Evolutionary conservation across 495 filamentous ascomycete species (phyloP).

Genomic region (Umbilicaria muhlenbergii): DNA sequence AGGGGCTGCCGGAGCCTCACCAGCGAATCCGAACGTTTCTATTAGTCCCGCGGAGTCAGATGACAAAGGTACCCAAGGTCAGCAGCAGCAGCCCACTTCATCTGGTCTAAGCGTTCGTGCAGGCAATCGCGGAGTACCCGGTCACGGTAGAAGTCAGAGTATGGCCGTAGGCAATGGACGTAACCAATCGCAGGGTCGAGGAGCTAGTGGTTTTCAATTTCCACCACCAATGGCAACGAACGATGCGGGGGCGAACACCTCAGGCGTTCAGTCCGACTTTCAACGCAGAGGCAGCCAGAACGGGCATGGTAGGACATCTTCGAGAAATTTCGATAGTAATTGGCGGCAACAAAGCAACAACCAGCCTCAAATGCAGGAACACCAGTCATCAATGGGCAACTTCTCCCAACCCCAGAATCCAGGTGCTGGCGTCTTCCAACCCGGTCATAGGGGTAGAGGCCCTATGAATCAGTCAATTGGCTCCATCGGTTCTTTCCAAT

Average conservation of each 20-base stretch:
- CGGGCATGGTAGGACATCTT: conserved; percentile 63
- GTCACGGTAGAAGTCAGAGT: conserved; percentile 52
- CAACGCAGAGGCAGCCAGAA: conserved; percentile 51
- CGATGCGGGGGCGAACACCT: conserved; percentile 35
- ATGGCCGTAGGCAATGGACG: conserved; percentile 49
- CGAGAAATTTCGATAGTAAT: conserved; percentile 92
- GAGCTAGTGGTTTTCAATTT: conserved; percentile 56
- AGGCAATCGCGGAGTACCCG: conserved; percentile 31
- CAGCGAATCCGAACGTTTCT: conserved; percentile 27
- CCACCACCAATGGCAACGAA: conserved; percentile 36
- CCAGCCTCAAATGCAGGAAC: conserved; percentile 34
- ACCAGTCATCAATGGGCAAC: conserved; percentile 42
- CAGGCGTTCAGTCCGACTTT: conserved; percentile 42
- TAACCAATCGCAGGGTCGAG: conserved; percentile 34
- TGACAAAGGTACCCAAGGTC: conserved; percentile 20
- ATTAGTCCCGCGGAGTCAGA: conserved; percentile 27
- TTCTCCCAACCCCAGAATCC: conserved; percentile 47
- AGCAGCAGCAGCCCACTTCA: conserved; percentile 3
- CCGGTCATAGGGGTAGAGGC: conserved; percentile 70
- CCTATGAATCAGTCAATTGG: conserved; percentile 82
- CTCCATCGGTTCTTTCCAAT: conserved; percentile 77
- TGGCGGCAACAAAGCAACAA: conserved; percentile 81
- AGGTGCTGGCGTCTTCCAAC: conserved; percentile 58
- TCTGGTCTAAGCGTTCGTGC: conserved; percentile 17
- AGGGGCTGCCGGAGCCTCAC: conserved; percentile 36